Evolutionary conservation across 2,329 filamentous ascomycete genomes (phyloP).

Genomic region (Pseudocercospora pini-densiflorae): DNA sequence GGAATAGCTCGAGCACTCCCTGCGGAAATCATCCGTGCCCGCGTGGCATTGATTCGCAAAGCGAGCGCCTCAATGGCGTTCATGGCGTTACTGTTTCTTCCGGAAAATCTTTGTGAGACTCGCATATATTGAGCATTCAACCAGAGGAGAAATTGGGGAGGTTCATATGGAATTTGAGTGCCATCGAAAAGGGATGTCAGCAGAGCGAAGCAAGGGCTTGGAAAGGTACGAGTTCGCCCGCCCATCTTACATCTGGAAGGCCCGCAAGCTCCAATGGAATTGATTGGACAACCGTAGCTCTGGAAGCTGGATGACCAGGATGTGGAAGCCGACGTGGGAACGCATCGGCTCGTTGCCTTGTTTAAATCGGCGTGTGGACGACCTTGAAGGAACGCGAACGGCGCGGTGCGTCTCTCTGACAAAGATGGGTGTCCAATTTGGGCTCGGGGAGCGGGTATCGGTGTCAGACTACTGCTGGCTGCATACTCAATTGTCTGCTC

Average conservation of each 20-base stretch:
- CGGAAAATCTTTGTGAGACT: neutral
- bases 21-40: slow-evolving; percentile 12
- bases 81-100: neutral
- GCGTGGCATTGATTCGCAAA: slow-evolving; percentile 12
- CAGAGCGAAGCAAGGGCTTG: slow-evolving; percentile 16
- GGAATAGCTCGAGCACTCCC: slow-evolving; percentile 5
- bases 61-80: slow-evolving; percentile 8
- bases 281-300: slow-evolving; percentile 16
- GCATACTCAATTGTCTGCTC: neutral
- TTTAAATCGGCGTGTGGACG: slow-evolving; percentile 4
- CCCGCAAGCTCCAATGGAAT: slow-evolving; percentile 3
- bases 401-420: slow-evolving; percentile 4
- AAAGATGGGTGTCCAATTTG: slow-evolving; percentile 9
- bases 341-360: slow-evolving; percentile 14
- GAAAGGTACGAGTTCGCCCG: slow-evolving; percentile 18
- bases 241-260: slow-evolving; percentile 11
- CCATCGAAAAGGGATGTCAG: slow-evolving; percentile 7
- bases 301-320: slow-evolving; percentile 13
- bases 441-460: slow-evolving; percentile 6
- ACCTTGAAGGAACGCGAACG: neutral
- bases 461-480: slow-evolving; percentile 9
- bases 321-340: slow-evolving; percentile 14
- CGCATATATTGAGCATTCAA: neutral
- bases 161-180: neutral
- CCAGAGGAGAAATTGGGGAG: neutral